A percentile compares a stretch with the other conserved stretches of the same genome.
Evolutionary conservation across 805 yeast species (phyloP).

Genomic region (Teunomyces aglyptinius): DNA sequence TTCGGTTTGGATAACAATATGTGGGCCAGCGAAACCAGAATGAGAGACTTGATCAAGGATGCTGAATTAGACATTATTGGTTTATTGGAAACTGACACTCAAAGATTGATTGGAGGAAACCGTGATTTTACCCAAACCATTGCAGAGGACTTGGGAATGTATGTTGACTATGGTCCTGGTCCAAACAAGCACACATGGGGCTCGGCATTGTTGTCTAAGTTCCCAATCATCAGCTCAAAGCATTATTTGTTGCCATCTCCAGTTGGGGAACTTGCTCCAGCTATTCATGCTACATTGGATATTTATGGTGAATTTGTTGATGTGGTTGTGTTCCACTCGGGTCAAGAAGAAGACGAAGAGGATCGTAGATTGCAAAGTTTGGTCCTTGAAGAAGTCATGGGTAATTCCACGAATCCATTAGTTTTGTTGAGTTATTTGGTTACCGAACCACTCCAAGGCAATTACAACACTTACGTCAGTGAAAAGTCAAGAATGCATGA

Average conservation of each 20-base stretch:
- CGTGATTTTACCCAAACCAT: constrained; percentile 88
- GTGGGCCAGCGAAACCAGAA: constrained; percentile 95
- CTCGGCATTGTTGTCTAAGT: constrained; percentile 84
- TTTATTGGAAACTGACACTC: constrained; percentile 88
- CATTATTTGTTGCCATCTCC: constrained; percentile 95
- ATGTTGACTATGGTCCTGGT: constrained; percentile 96
- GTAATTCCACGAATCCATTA: constrained; percentile 75
- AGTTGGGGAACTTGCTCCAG: constrained; percentile 97
- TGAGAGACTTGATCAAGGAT: constrained; percentile 79
- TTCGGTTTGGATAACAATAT: constrained; percentile 95
- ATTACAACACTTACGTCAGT: constrained; percentile 88
- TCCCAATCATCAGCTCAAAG: constrained; percentile 86
- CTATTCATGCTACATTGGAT: constrained; percentile 92
- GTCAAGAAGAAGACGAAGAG: constrained; percentile 96
- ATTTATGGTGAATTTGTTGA: constrained; percentile 86
- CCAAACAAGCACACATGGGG: constrained; percentile 99
- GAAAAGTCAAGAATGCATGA: constrained; percentile 85
- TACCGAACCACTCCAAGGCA: constrained; percentile 82
- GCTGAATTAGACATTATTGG: constrained; percentile 92
- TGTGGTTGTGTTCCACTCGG: constrained; percentile 95
- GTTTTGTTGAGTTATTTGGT: constrained; percentile 87
- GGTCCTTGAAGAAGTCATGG: constrained; percentile 78
- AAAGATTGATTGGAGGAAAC: constrained; percentile 91
- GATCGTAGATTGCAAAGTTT: constrained; percentile 86
- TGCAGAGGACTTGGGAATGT: constrained; percentile 92